Conservation (phyloP, 140 eudicot species). For the Oenanthe javanica region DNA sequence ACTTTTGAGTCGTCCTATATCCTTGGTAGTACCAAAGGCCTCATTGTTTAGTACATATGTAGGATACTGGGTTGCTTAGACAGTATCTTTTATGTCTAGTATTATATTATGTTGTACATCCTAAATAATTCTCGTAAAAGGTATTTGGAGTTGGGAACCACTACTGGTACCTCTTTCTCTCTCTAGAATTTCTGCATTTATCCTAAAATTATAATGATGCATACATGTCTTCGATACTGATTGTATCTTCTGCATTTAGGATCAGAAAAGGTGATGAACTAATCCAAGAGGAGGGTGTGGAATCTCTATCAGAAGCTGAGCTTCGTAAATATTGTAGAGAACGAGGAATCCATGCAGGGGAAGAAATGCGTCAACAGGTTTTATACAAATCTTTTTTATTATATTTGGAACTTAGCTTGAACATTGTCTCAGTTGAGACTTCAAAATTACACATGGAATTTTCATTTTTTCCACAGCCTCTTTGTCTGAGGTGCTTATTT, state of each 20-base stretch:
- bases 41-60: neutral
- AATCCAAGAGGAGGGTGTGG: slow-evolving; percentile 73
- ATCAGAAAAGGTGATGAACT: slow-evolving; percentile 60
- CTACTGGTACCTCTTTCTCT: too few relatives aligned
- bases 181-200: too few relatives aligned
- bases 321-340: slow-evolving; percentile 79
- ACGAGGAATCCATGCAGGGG: slow-evolving; percentile 66
- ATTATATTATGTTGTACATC: too few relatives aligned
- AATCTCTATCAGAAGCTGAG: slow-evolving; percentile 72
- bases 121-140: too few relatives aligned
- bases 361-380: slow-evolving; percentile 86
- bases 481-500: too few relatives aligned
- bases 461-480: neutral
- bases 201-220: too few relatives aligned
- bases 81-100: too few relatives aligned
- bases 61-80: too few relatives aligned
- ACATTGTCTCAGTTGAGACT: neutral
- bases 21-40: neutral
- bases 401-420: neutral
- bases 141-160: too few relatives aligned
- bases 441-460: neutral
- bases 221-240: too few relatives aligned
- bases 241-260: slow-evolving; percentile 21
- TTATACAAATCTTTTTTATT: neutral
- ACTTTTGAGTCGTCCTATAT: too few relatives aligned